Base-by-base conservation (phyloP, 2,329 filamentous ascomycete species). In the Fusarium pilosicola region DNA sequence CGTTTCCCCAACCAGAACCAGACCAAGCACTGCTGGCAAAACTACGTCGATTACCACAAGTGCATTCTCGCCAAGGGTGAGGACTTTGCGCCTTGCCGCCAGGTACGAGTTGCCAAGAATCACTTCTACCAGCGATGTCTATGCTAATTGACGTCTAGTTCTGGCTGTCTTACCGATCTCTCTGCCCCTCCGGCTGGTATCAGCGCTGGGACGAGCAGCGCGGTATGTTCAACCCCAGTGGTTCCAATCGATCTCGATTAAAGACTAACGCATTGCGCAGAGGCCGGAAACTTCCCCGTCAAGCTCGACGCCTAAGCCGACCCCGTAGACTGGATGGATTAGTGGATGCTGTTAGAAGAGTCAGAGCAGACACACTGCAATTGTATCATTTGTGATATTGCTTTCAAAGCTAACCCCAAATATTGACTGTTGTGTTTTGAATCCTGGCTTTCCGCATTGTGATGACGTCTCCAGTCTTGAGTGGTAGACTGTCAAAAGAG, bases 31-130 rank as follows among this genome's bases (percentile, higher is more conserved):
- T 99, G 96, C 94, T 99, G 96, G 96, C 97, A 99, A 86, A 99
- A 99, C 91, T 99, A 99, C 88, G 96, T 99, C 88, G 96, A 99
- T 87, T 98, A 99, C 90, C 94, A 99, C 92, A 99, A 99, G 91
- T 99, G 96, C 89, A 95, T 98, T 86, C 88, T 92, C 83, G 96
- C 95, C 87, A 98, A 98, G 91, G 96, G 96, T 86, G 96, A 98
- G 89, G 95, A 98, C 83, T 98, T 98, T 85, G 92, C 94, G 80
- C 96, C 96, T 77, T 98, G 96, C 93, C 93, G 92, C 82, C 95
- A 98, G 93, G 95, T 97, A 92, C 49, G 64, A 56, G 30, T 38
- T 34, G 30, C 17, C 52, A 52, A 57, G 45, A 41, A 58, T 39
- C 14, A 44, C 48, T 18, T 58, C 15, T 58, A 24, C 60, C 26